These are phyloP conservation scores for Crithidia thermophila DNA, from an alignment of 208 protist genomes.

Conservation along the genomic window DNA sequence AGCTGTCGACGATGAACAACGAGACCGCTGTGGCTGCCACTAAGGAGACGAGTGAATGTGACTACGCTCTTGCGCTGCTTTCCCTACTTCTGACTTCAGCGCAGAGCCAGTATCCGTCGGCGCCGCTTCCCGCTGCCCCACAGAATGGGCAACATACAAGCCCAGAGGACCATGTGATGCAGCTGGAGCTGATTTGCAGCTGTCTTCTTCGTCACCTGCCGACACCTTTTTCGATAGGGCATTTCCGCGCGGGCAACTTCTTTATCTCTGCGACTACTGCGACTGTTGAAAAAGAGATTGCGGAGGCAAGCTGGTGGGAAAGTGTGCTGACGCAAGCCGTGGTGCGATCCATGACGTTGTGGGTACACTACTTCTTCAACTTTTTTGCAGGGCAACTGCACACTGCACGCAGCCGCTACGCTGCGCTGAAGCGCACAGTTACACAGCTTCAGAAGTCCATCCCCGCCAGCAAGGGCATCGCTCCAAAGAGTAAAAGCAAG, in stretches of 20 bases:
- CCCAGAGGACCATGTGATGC: too few relatives aligned
- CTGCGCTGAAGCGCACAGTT: background rate
- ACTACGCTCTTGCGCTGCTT: too few relatives aligned
- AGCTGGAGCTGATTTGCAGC: too few relatives aligned
- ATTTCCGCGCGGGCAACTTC: background rate
- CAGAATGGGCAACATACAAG: too few relatives aligned
- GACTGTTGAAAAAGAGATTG: background rate
- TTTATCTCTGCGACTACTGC: background rate
- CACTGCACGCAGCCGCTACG: background rate
- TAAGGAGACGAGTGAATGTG: too few relatives aligned
- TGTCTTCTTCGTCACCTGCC: too few relatives aligned
- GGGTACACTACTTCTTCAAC: slow-evolving; percentile 11
- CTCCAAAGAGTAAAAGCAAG: background rate
- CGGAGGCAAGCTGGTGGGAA: background rate
- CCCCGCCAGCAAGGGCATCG: background rate
- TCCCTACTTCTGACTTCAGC: too few relatives aligned
- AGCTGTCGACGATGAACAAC: too few relatives aligned
- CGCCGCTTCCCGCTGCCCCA: too few relatives aligned
- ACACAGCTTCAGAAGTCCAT: background rate
- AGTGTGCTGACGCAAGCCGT: background rate
- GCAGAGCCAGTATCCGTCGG: too few relatives aligned
- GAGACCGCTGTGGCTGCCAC: too few relatives aligned
- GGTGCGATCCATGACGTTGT: slow-evolving; percentile 3
- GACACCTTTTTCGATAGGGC: too few relatives aligned
- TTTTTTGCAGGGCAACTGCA: slow-evolving; percentile 26